Evolutionary conservation across 805 yeast species (phyloP).

Genomic region (Priceomyces castillae): DNA sequence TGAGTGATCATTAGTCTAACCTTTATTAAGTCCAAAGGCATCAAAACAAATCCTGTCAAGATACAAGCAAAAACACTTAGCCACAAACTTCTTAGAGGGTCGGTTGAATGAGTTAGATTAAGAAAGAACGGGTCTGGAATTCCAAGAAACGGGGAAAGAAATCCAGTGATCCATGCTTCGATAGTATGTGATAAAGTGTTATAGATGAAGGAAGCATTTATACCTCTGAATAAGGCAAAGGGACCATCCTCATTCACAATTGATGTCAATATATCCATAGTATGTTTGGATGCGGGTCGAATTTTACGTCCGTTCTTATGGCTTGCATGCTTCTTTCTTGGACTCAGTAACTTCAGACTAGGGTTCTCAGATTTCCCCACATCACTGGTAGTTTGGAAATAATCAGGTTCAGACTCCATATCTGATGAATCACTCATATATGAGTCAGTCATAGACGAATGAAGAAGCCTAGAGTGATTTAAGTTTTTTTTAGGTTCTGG

Average conservation of each 20-base stretch:
- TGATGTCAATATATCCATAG: constrained; percentile 62
- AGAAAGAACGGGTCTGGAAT: constrained; percentile 88
- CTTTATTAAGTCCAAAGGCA: constrained; percentile 80
- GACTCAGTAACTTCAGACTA: neutral
- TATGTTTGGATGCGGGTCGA: constrained; percentile 58
- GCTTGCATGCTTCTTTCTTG: neutral
- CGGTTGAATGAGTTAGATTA: constrained; percentile 77
- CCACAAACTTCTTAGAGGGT: constrained; percentile 64
- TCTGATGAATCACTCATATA: constrained; percentile 12
- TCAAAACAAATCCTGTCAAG: constrained; percentile 64
- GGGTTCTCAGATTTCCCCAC: neutral
- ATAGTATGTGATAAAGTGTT: constrained; percentile 71
- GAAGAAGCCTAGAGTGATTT: constrained; percentile 13
- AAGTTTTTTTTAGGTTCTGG: constrained; percentile 12
- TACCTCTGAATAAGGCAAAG: constrained; percentile 68
- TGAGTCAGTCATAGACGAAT: constrained; percentile 11
- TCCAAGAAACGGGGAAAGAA: constrained; percentile 73
- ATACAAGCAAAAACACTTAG: constrained; percentile 71
- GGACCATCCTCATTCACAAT: constrained; percentile 69
- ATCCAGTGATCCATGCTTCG: constrained; percentile 91
- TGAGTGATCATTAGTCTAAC: constrained; percentile 74
- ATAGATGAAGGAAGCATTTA: constrained; percentile 75
- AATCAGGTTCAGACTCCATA: constrained; percentile 29
- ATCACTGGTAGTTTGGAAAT: constrained; percentile 27
- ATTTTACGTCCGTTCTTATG: constrained; percentile 29